Evolutionary conservation across 2,329 filamentous ascomycete species (phyloP).

Genomic region (Xylariales sp.): DNA sequence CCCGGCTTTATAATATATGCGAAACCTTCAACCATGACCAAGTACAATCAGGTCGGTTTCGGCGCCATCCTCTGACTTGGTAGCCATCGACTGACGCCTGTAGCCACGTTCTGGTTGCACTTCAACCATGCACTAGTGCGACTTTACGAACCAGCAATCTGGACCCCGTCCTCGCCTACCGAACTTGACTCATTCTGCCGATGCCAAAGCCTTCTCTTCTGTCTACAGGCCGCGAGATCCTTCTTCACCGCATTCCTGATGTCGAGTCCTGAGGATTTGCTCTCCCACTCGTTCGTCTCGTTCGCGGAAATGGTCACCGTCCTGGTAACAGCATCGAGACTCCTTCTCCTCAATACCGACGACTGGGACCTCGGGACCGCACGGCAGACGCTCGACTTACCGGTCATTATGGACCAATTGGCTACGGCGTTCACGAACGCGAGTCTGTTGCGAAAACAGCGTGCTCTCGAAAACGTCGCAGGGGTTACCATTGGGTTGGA

Average conservation of each 20-base stretch:
- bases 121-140: not conserved
- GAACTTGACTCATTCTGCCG: not conserved
- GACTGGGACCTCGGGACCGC: conserved; percentile 22
- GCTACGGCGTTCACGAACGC: conserved; percentile 10
- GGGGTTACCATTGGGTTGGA: conserved; percentile 1
- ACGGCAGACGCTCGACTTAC: conserved; percentile 19
- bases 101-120: not conserved
- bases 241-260: conserved; percentile 29
- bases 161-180: conserved; percentile 13
- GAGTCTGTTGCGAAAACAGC: conserved; percentile 12
- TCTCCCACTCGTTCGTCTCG: conserved; percentile 20
- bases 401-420: conserved; percentile 16
- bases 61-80: too few relatives aligned
- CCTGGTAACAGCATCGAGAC: conserved; percentile 22
- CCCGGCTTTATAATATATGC: not conserved
- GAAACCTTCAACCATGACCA: not conserved
- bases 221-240: conserved; percentile 28
- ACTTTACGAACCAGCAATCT: conserved; percentile 21
- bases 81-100: too few relatives aligned
- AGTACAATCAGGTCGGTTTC: not conserved
- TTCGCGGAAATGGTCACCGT: conserved; percentile 23
- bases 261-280: conserved; percentile 21
- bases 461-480: conserved; percentile 16
- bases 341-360: conserved; percentile 22
- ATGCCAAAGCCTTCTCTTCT: conserved; percentile 28